Conservation (phyloP, 805 yeast genomes). For the Yamadazyma akitaensis region DNA sequence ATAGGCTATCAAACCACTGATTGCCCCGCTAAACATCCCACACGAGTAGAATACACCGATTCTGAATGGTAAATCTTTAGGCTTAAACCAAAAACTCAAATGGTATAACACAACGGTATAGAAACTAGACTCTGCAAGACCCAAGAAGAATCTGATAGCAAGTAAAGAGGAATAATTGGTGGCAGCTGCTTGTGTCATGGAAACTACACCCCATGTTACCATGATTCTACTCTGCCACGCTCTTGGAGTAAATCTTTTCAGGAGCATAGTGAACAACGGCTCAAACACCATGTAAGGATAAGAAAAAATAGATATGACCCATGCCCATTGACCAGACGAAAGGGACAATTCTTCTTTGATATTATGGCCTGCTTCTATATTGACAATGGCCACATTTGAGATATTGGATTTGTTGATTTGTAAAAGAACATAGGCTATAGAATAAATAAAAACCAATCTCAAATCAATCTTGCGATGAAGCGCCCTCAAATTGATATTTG, state of each 20-base stretch:
- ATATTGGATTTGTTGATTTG: constrained; percentile 14
- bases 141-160: constrained; percentile 12
- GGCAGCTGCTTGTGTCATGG: constrained; percentile 14
- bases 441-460: constrained; percentile 11
- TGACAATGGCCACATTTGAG: constrained; percentile 14
- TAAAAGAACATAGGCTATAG: constrained; percentile 12
- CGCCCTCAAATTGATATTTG: not conserved
- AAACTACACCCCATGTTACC: constrained; percentile 13
- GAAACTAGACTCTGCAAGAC: constrained; percentile 12
- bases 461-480: constrained; percentile 11
- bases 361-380: constrained; percentile 12
- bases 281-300: constrained; percentile 13
- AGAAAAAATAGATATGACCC: constrained; percentile 12
- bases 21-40: constrained; percentile 20
- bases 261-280: constrained; percentile 10
- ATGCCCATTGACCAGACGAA: constrained; percentile 14
- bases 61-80: constrained; percentile 19
- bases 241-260: constrained; percentile 11
- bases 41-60: constrained; percentile 19
- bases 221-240: constrained; percentile 14
- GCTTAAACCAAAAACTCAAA: constrained; percentile 20
- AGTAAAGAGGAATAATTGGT: constrained; percentile 9
- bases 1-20: constrained; percentile 21
- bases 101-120: constrained; percentile 16
- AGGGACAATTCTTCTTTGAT: constrained; percentile 10